phyloP scores from a whole-genome alignment of 1,284 basidiomycete genomes.

The Farysia itapuensis region DNA sequence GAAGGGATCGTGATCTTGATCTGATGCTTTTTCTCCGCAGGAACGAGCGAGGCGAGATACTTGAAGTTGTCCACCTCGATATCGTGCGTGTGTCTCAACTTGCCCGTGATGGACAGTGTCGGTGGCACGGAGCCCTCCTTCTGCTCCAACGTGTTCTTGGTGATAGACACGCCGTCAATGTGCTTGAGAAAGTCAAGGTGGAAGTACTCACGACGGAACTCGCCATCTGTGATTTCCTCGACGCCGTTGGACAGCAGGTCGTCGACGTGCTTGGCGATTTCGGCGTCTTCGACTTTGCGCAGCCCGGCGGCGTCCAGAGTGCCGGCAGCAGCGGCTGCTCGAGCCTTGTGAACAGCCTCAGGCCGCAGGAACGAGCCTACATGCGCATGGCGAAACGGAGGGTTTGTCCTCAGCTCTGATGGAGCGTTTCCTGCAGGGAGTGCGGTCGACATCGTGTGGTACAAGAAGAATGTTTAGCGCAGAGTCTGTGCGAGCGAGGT shows the following conservation, averaged over 20 bases:
- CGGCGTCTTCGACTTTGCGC: constrained; percentile 65
- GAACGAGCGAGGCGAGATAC: constrained; percentile 55
- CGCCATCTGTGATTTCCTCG: constrained; percentile 68
- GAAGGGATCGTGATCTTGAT: constrained; percentile 76
- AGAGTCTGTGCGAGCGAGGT: too few species aligned
- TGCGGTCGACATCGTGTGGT: too few species aligned
- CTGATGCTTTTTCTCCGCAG: constrained; percentile 53
- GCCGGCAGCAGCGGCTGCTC: constrained; percentile 62
- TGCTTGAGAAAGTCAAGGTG: constrained; percentile 46
- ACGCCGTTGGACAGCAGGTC: constrained; percentile 66
- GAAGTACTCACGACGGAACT: constrained; percentile 60
- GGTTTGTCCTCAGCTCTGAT: constrained; percentile 10
- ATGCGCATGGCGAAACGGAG: constrained; percentile 36
- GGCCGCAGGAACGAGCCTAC: constrained; percentile 65
- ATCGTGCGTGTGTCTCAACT: constrained; percentile 42
- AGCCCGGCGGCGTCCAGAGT: constrained; percentile 63
- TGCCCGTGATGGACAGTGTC: constrained; percentile 60
- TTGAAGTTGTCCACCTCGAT: constrained; percentile 59
- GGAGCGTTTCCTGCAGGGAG: constrained; percentile 22
- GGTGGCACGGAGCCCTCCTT: constrained; percentile 35
- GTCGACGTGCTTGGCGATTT: constrained; percentile 65
- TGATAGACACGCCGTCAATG: constrained; percentile 37
- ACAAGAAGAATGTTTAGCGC: too few species aligned
- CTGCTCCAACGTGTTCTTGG: constrained; percentile 47
- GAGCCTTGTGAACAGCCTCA: constrained; percentile 64